phyloP scores from a whole-genome alignment of 2,329 filamentous ascomycete genomes.

The Blastomyces gilchristii region DNA sequence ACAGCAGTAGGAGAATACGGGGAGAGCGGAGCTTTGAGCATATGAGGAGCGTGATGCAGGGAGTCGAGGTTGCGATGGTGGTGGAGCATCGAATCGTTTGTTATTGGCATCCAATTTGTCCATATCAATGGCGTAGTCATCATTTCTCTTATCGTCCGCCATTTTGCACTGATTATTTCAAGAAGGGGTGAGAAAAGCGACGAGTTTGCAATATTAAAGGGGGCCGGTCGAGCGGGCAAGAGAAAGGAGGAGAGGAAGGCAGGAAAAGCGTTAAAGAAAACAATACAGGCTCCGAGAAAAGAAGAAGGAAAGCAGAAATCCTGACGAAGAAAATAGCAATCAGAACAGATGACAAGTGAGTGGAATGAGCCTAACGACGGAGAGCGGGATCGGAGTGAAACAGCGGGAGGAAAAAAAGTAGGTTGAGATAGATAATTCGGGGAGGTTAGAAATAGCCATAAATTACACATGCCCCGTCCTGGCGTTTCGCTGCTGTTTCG shows the following conservation, averaged over 20 bases:
- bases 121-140: conserved; percentile 63
- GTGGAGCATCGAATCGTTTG: conserved; percentile 37
- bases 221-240: neutral
- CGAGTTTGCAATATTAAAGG: neutral
- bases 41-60: conserved; percentile 36
- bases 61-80: conserved; percentile 29
- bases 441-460: neutral
- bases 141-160: conserved; percentile 81
- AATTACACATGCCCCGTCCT: neutral
- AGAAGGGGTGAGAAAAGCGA: neutral
- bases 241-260: neutral
- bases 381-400: neutral
- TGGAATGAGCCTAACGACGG: conserved; percentile 2
- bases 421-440: neutral
- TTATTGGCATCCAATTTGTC: conserved; percentile 46
- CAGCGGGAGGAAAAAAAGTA: neutral
- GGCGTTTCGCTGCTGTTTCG: neutral
- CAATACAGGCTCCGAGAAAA: neutral
- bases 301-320: neutral
- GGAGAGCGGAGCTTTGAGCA: conserved; percentile 66
- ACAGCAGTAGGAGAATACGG: conserved; percentile 81
- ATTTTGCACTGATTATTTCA: conserved; percentile 41
- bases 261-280: neutral
- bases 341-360: neutral
- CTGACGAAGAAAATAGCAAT: neutral